Evolutionary conservation across 164 flowering plant species (phyloP).

Genomic region (Nymphaea thermarum): DNA sequence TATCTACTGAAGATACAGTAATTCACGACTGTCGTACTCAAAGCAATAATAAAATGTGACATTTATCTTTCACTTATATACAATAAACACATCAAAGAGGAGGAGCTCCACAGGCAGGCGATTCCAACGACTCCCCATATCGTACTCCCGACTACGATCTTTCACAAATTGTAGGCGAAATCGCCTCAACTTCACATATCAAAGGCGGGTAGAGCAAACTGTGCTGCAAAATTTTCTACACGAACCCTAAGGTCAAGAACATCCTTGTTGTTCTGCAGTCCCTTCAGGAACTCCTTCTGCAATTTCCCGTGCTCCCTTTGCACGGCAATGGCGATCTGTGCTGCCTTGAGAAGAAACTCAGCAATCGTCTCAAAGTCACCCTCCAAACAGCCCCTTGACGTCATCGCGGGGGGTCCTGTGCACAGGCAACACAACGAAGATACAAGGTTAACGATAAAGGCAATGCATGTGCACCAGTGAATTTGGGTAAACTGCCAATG

Average conservation of each 20-base stretch:
- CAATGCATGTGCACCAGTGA: not conserved
- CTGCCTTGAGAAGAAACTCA: slow-evolving; percentile 67
- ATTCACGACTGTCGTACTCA: no score
- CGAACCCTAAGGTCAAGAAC: slow-evolving; percentile 47
- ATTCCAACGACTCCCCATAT: no score
- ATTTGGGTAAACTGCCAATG: not conserved
- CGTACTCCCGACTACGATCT: no score
- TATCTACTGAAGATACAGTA: no score
- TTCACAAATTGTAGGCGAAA: no score
- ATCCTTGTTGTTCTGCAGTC: slow-evolving; percentile 60
- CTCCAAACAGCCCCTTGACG: slow-evolving; percentile 85
- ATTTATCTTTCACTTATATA: no score
- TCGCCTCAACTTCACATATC: slow-evolving; percentile 11
- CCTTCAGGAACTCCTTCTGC: slow-evolving; percentile 49
- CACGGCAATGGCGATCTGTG: slow-evolving; percentile 45
- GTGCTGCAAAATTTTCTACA: slow-evolving; percentile 65
- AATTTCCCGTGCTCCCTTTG: slow-evolving; percentile 60
- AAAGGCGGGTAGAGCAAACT: slow-evolving; percentile 75
- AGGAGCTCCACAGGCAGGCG: no score
- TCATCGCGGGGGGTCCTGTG: slow-evolving; percentile 90
- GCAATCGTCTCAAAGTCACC: slow-evolving; percentile 81
- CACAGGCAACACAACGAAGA: not conserved
- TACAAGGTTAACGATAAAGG: not conserved
- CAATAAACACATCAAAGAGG: no score
- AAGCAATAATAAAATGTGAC: no score